Percentiles rank a stretch among this genome's conserved stretches.
Conservation (phyloP, 805 yeast species). For the Zygosaccharomyces rouxii region DNA sequence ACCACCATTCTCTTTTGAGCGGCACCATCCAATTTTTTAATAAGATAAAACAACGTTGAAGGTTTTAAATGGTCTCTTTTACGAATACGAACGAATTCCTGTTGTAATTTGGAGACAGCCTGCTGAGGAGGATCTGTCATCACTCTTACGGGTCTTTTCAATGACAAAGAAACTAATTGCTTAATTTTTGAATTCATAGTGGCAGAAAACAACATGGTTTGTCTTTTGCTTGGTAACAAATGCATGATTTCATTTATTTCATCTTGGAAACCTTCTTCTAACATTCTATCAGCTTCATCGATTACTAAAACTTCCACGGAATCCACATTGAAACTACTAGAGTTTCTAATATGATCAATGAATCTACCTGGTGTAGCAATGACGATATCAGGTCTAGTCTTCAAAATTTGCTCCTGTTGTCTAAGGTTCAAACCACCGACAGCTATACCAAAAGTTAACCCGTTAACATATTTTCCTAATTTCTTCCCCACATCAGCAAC, state of each 20-base stretch:
- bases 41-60: constrained; percentile 68
- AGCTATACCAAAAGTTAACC: constrained; percentile 85
- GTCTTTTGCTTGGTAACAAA: constrained; percentile 84
- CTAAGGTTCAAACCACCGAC: constrained; percentile 96
- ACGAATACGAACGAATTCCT: constrained; percentile 92
- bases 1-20: constrained; percentile 75
- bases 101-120: constrained; percentile 84
- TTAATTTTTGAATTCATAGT: constrained; percentile 95
- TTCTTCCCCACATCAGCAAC: constrained; percentile 90
- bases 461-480: constrained; percentile 69
- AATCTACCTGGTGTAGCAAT: constrained; percentile 99
- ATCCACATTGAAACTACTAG: constrained; percentile 88
- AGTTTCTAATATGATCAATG: constrained; percentile 93
- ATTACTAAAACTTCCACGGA: constrained; percentile 86
- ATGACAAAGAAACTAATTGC: constrained; percentile 78
- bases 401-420: constrained; percentile 92
- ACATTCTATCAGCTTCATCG: constrained; percentile 99
- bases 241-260: constrained; percentile 88
- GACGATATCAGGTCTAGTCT: constrained; percentile 89
- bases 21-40: constrained; percentile 59
- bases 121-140: constrained; percentile 97
- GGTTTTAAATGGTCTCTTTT: constrained; percentile 82
- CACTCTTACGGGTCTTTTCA: constrained; percentile 85
- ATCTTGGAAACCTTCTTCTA: constrained; percentile 97
- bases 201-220: constrained; percentile 91